Conservation (phyloP, 2,329 filamentous ascomycete genomes). For the Albophoma yamanashiensis region DNA sequence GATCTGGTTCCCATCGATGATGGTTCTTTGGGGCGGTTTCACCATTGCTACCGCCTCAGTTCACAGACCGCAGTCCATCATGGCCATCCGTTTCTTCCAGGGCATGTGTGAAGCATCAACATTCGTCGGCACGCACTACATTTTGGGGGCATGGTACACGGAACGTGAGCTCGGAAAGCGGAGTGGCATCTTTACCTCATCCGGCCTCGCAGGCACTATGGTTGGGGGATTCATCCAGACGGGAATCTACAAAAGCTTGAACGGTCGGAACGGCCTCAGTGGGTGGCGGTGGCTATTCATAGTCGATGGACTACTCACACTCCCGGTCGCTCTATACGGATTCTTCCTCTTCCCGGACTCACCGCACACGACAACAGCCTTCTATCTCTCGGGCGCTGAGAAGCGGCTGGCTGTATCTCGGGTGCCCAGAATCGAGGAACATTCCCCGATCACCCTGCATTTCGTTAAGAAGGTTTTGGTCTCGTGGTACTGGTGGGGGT, state of each 20-base stretch:
- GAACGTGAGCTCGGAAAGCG: conserved; percentile 50
- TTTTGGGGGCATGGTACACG: conserved; percentile 47
- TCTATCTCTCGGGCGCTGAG: conserved; percentile 33
- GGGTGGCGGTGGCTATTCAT: conserved; percentile 66
- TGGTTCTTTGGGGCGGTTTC: conserved; percentile 51
- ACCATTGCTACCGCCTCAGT: conserved; percentile 44
- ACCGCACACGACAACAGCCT: conserved; percentile 34
- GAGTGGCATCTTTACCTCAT: conserved; percentile 51
- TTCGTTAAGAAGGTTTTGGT: conserved; percentile 46
- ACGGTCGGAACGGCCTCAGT: conserved; percentile 39
- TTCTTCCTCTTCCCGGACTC: conserved; percentile 27
- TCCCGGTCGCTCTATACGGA: conserved; percentile 23
- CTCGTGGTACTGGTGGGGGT: conserved; percentile 57
- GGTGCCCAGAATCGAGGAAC: conserved; percentile 25
- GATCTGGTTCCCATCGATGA: conserved; percentile 54
- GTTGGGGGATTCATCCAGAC: conserved; percentile 46
- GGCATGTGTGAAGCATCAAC: conserved; percentile 27
- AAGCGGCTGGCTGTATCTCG: conserved; percentile 30
- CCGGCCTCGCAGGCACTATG: conserved; percentile 44
- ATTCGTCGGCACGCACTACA: conserved; percentile 30
- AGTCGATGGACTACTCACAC: conserved; percentile 47
- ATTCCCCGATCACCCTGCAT: conserved; percentile 31
- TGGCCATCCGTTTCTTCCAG: conserved; percentile 28
- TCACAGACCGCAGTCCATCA: conserved; percentile 23
- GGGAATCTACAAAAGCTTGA: conserved; percentile 41